Conservation (phyloP, 1,284 basidiomycete genomes). For the Uromyces viciae-fabae region DNA sequence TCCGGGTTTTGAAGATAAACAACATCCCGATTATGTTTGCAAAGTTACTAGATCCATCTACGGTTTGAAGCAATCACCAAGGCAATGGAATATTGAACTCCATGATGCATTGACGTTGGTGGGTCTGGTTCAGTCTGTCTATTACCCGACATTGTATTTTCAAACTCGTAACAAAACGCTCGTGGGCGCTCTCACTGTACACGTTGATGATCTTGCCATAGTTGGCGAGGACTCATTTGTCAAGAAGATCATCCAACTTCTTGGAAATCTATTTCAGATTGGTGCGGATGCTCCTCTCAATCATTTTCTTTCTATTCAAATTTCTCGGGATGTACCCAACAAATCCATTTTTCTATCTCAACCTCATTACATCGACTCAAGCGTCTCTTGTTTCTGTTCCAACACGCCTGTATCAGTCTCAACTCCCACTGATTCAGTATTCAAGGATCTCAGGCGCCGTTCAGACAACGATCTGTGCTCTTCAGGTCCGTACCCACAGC, state of each 20-base stretch:
- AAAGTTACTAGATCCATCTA: background rate
- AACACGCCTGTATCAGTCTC: background rate
- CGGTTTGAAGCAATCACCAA: constrained; percentile 7
- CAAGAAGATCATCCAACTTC: background rate
- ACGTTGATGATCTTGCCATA: background rate
- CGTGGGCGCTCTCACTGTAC: background rate
- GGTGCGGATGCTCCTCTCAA: too few relatives aligned
- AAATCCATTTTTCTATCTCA: too few relatives aligned
- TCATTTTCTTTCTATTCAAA: too few relatives aligned
- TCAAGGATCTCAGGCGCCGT: background rate
- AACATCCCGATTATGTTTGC: background rate
- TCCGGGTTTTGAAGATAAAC: background rate
- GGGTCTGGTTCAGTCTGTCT: background rate
- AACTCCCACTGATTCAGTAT: background rate
- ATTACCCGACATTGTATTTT: background rate
- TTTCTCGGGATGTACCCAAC: too few relatives aligned
- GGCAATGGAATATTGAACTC: background rate
- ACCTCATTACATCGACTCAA: too few relatives aligned
- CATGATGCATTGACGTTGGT: background rate
- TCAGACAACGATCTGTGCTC: background rate
- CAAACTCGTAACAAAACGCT: background rate
- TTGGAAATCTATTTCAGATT: too few relatives aligned
- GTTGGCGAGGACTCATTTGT: background rate
- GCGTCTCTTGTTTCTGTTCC: too few relatives aligned
- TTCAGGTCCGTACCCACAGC: background rate